Evolutionary conservation across 2,329 filamentous ascomycete species (phyloP), one percentile per base, ranked within the genome.

Genomic region (Pestalotiopsis sp.): DNA sequence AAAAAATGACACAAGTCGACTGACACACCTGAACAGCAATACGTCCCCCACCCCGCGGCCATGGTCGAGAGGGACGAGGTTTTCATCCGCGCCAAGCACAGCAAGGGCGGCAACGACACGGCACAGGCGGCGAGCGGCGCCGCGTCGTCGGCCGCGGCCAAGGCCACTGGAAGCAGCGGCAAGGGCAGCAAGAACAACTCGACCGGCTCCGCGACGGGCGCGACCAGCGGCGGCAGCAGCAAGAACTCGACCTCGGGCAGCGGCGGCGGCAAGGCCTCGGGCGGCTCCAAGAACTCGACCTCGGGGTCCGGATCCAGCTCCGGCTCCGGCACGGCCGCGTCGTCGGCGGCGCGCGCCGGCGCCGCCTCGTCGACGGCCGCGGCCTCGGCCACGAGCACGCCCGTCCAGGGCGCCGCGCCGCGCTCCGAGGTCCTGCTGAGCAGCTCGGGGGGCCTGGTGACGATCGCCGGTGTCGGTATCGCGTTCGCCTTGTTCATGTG

Each of bases 401-500:
- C 65, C 12, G 65, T 61, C 20, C 52, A 60, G 56, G 65, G n/a
- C 65, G 65, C 52, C 9, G 65, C 65, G 7, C 9, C 36, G 38
- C n/a, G 61, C 11, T 23, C 36, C 11, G 61, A 45, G 61, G 12
- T 64, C 61, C n/a, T 36, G 25, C 17, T 64, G 20, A 49, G 38
- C 41, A 49, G 17, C 49, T 36, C 61, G 27, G 65, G 57, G 27
- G 36, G 66, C 13, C 12, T 70, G 57, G 66, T 68, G 5, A 68
- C 66, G 57, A 31, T 68, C 9, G 68, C 66, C 17, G 68, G 66
- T 27, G 38, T 70, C 3, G 68, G 66, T 58, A 60, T 68, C 13
- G 66, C 59, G 3, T 68, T 70, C 31, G 38, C 63, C 12, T 17
- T 70, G 49, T 68, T 66, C 41, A 66, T 66, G 61, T 70, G 36